phyloP scores from a whole-genome alignment of 768 basidiomycete genomes.

The Lentinula aciculospora region DNA sequence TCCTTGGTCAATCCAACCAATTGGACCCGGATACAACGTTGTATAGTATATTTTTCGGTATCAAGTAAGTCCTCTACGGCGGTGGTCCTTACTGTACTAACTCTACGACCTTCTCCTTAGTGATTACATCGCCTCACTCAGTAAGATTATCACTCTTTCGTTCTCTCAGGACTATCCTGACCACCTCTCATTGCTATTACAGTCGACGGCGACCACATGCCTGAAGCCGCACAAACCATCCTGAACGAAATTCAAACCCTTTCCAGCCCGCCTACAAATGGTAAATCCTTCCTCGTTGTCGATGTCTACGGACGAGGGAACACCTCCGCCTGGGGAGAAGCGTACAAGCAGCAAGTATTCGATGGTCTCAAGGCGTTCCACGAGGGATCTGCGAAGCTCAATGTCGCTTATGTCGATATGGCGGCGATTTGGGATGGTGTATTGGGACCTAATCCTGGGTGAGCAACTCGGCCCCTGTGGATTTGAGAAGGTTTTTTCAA shows the following conservation, averaged over 20 bases:
- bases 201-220: constrained; percentile 44
- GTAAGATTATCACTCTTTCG: constrained; percentile 18
- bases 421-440: constrained; percentile 46
- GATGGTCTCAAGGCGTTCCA: constrained; percentile 33
- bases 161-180: neutral
- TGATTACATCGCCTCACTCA: constrained; percentile 36
- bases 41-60: constrained; percentile 50
- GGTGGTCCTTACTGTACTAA: neutral
- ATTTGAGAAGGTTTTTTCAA: neutral
- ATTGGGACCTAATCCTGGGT: constrained; percentile 36
- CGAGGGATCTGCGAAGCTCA: constrained; percentile 16
- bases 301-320: constrained; percentile 46
- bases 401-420: constrained; percentile 43
- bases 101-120: constrained; percentile 16
- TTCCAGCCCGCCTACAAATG: constrained; percentile 44
- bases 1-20: constrained; percentile 36
- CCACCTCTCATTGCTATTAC: neutral
- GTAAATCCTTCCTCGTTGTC: constrained; percentile 41
- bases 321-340: constrained; percentile 33
- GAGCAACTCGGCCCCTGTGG: constrained; percentile 9
- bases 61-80: constrained; percentile 32
- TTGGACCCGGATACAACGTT: constrained; percentile 43
- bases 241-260: constrained; percentile 40
- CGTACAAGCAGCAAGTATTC: constrained; percentile 41
- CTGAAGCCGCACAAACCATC: constrained; percentile 35